Evolutionary conservation across 257 asterid species (phyloP), one percentile per base, ranked within the genome.

Genomic region (Capsicum baccatum): DNA sequence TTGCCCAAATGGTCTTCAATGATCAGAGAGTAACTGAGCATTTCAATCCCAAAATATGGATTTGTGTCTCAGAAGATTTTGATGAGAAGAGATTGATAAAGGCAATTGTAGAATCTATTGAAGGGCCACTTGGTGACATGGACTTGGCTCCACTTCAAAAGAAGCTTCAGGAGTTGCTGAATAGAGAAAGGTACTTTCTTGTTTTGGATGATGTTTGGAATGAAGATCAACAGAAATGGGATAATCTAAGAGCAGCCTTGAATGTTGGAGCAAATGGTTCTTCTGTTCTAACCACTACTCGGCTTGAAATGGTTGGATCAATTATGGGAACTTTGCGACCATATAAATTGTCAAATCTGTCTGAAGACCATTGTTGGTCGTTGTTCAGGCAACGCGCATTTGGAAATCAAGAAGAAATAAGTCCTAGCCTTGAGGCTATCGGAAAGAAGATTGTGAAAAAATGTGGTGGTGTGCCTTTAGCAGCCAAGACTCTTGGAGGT

Each of bases 281-380:
- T 44, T 44, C 48, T 44, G 48, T 44, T 44, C 48, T 44, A 44
- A 44, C 48, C 48, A 44, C 48, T 44, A 44, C 90, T 11, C 88
- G 89, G 44, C 60, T 50, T 2, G 73, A 62, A 63, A 56, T 57
- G 81, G 86, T 84, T n/a, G 91, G 84, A 39, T 58, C 69, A 44
- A 56, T 84, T 8, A 83, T 86, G 85, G 64, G 78, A 83, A 84
- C 89, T 35, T 79, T 84, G 68, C 86, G 83, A 42, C 6, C 84
- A 16, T 81, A 83, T n/a, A 3, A 14, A 35, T 70, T 86, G 48
- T 39, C 14, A 15, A 79, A 33, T 37, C 55, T 87, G 33, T 68
- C 84, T 3, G 50, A 70, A 21, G 83, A 83, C 3, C n/a, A 83
- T 76, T 86, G 92, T 66, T 88, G 87, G 90, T 17, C 8, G 48